Conservation (phyloP, 164 flowering plant species). For the Houttuynia cordata region DNA sequence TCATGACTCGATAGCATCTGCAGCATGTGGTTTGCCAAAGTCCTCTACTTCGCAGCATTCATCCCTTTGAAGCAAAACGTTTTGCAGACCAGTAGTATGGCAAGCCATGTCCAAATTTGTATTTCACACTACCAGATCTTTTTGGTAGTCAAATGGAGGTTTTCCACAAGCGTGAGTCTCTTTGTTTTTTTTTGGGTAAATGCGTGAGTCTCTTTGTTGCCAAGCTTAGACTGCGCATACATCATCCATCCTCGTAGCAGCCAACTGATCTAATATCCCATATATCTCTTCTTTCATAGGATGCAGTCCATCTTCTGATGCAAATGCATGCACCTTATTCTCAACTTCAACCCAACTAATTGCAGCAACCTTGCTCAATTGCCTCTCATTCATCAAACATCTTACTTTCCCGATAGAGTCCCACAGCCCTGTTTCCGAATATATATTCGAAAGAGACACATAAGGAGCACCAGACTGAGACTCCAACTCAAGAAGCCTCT, state of each 20-base stretch:
- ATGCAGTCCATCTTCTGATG: conserved; percentile 28
- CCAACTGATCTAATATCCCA: conserved; percentile 30
- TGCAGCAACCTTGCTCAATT: no score
- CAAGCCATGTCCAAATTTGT: no score
- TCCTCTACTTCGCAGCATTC: not conserved
- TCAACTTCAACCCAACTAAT: conserved; percentile 56
- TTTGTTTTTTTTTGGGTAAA: no score
- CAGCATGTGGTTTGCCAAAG: not conserved
- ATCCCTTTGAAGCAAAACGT: not conserved
- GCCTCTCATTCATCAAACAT: no score
- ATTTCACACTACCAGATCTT: not conserved
- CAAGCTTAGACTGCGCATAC: not conserved
- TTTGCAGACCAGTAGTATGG: no score
- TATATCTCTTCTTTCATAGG: conserved; percentile 29
- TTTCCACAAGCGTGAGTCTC: no score
- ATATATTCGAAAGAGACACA: no score
- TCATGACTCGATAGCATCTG: not conserved
- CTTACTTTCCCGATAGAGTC: no score
- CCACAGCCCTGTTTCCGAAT: no score
- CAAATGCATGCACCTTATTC: conserved; percentile 28
- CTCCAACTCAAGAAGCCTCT: conserved; percentile 40
- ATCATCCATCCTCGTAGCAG: conserved; percentile 5
- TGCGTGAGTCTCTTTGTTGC: not conserved
- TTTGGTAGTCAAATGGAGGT: not conserved
- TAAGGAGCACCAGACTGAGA: conserved; percentile 43